Base-by-base conservation (phyloP, 1,284 basidiomycete genomes). In the Prillingera fragicola region DNA sequence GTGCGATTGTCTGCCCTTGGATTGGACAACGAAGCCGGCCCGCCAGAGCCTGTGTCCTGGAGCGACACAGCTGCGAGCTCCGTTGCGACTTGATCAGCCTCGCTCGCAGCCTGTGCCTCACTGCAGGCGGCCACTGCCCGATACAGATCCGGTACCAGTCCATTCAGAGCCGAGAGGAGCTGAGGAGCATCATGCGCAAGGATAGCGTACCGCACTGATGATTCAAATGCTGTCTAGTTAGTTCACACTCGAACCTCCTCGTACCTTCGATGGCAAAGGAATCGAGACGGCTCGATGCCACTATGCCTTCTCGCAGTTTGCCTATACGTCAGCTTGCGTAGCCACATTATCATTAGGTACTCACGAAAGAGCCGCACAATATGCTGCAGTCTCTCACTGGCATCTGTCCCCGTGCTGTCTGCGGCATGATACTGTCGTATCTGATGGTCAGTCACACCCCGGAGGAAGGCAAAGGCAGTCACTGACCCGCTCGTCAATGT, bases 231-330 rank as follows among this genome's bases (percentile, higher is more conserved):
- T 70, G 31, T 17, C 21, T 2, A 21, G 19, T 36, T 28, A 41
- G 34, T 23, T 29, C 15, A 5, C 12, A 49, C 59, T 32, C 38
- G n/a, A n/a, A n/a, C n/a, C n/a, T n/a, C n/a, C n/a, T n/a, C n/a
- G n/a, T n/a, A 68, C 67, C 69, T 51, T 69, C 60, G 5, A 70
- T 56, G 2, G 70, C 65, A 37, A 72, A 72, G 0, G 14, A 38
- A 51, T 71, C 70, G 4, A 62, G 48, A 10, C 70, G 52, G 17
- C 52, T 37, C 9, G 62, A 62, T 8, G 70, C 69, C 7, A 70
- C 58, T 0, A 72, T 59, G 0, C 70, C 70, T 53, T 72, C 70
- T 26, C 70, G 50, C 15, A 72, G 52, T 46, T 72, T 72, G 14
- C 69, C 67, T 70, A 35, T 3, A 4, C 5, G 28, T 23, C 12